Conservation (phyloP, 257 asterid genomes). For the Plantago major region DNA sequence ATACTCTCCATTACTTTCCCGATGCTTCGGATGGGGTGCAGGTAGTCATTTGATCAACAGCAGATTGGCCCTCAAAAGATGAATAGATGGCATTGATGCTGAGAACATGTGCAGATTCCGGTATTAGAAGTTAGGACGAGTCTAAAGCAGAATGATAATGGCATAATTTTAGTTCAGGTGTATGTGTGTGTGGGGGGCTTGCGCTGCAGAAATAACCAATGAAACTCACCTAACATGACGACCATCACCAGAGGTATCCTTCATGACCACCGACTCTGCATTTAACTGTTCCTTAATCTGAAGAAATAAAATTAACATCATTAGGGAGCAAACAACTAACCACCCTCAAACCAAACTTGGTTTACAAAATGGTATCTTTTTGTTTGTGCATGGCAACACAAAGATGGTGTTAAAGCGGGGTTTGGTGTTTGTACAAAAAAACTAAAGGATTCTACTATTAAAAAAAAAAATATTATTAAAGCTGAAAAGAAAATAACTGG, state of each 20-base stretch:
- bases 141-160: not conserved
- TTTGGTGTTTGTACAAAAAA: no score
- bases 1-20: conserved; percentile 24
- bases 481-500: no score
- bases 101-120: conserved; percentile 19
- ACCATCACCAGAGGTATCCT: conserved; percentile 92
- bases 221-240: conserved; percentile 86
- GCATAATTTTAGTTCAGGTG: no score
- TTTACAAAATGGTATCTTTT: no score
- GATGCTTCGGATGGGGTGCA: conserved; percentile 74
- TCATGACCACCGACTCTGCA: conserved; percentile 78
- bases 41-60: conserved; percentile 94
- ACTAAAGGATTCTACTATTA: no score
- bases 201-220: not conserved
- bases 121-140: conserved; percentile 2
- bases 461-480: no score
- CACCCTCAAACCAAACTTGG: no score
- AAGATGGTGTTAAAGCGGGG: no score
- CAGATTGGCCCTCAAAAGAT: conserved; percentile 86
- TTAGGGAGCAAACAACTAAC: not conserved
- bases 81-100: conserved; percentile 82
- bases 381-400: no score
- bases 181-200: not conserved
- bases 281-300: conserved; percentile 83
- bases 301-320: not conserved